phyloP scores from a whole-genome alignment of 108 stramenopile genomes.

The Heterococcus sp. region DNA sequence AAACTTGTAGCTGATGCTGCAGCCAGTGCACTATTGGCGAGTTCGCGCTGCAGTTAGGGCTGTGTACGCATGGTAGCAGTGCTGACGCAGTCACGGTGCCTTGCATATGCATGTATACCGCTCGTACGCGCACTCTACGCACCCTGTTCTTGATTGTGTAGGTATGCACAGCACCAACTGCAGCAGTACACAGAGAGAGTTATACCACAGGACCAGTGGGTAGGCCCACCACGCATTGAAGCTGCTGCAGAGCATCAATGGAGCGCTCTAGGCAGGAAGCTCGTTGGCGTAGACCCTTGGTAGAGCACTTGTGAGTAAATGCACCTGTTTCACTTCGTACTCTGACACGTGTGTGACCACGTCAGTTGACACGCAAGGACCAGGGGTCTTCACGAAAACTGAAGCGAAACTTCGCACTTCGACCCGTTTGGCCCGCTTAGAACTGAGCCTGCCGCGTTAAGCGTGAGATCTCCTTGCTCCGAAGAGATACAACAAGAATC shows the following conservation, averaged over 20 bases:
- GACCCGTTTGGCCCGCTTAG: too few species aligned
- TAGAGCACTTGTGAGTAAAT: too few species aligned
- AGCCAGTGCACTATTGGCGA: too few species aligned
- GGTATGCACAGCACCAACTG: constrained; percentile 58
- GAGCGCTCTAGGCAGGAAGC: constrained; percentile 37
- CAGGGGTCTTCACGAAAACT: too few species aligned
- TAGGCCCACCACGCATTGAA: not conserved
- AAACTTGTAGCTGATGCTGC: not conserved
- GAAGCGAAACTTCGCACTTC: too few species aligned
- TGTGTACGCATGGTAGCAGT: not conserved
- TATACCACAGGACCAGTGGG: constrained; percentile 65
- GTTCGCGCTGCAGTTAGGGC: not conserved
- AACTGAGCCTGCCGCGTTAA: too few species aligned
- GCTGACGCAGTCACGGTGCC: not conserved
- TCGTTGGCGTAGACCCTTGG: constrained; percentile 51
- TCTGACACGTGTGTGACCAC: too few species aligned
- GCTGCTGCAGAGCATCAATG: not conserved
- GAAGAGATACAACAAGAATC: too few species aligned
- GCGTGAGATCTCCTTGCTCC: too few species aligned
- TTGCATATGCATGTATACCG: not conserved
- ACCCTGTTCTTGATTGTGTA: not conserved
- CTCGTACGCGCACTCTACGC: not conserved
- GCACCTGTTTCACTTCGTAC: too few species aligned
- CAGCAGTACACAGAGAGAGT: constrained; percentile 40
- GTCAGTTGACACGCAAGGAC: too few species aligned